Percentiles rank a stretch among this genome's conserved stretches.
Evolutionary conservation across 2,329 filamentous ascomycete genomes (phyloP).

Genomic region (Leptographium flavum): DNA sequence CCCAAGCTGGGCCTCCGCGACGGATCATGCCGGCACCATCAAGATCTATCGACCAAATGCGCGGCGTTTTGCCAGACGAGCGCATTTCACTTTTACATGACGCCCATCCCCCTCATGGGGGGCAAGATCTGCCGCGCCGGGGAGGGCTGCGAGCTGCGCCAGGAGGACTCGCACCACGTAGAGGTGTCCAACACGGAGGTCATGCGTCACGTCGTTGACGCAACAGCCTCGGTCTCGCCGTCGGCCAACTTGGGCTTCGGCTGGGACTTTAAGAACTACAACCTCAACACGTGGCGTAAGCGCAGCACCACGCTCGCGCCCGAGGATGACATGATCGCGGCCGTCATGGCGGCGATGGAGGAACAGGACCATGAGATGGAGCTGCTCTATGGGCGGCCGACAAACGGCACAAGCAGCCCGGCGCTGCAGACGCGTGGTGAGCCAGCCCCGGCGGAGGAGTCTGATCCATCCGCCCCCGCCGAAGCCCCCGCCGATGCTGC

Average conservation of each 20-base stretch:
- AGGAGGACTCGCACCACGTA: conserved; percentile 2
- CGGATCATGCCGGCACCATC: conserved; percentile 4
- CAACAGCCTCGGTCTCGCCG: not conserved
- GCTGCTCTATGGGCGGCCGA: not conserved
- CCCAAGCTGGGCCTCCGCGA: conserved; percentile 1
- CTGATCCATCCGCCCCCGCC: not conserved
- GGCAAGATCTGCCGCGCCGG: conserved; percentile 8
- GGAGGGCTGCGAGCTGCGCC: conserved; percentile 7
- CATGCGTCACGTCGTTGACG: conserved; percentile 6
- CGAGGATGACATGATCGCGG: not conserved
- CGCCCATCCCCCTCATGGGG: conserved; percentile 5
- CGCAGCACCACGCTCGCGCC: not conserved
- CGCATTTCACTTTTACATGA: conserved; percentile 2
- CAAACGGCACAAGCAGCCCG: no score
- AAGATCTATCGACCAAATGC: conserved; percentile 6
- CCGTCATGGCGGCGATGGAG: not conserved
- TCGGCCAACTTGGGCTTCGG: conserved; percentile 1
- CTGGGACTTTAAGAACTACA: not conserved
- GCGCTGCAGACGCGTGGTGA: no score
- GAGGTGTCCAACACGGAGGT: conserved; percentile 8
- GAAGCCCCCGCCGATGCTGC: not conserved
- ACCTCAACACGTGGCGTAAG: not conserved
- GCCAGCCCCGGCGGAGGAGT: not conserved
- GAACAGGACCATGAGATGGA: not conserved
- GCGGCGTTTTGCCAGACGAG: conserved; percentile 7